Percentiles rank a stretch among this genome's conserved stretches.
phyloP scores from a whole-genome alignment of 495 filamentous ascomycete species.

The Hypoxylon rickii region DNA sequence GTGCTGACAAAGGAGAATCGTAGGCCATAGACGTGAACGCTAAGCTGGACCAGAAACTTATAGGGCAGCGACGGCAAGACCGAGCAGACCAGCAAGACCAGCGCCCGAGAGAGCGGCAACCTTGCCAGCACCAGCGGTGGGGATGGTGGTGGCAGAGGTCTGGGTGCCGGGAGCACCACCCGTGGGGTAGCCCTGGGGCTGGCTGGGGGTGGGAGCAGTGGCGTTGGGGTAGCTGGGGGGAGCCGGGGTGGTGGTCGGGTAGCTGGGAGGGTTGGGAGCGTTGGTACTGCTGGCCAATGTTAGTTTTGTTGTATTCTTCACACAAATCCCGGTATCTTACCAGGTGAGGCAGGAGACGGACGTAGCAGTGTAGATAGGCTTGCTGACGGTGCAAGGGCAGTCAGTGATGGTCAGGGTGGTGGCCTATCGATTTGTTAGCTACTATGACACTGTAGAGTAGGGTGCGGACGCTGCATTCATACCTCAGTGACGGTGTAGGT shows the following conservation, averaged over 20 bases:
- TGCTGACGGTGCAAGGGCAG: slow-evolving; percentile 78
- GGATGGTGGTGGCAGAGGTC: slow-evolving; percentile 47
- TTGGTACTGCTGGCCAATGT: slow-evolving; percentile 32
- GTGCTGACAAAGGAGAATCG: slow-evolving; percentile 45
- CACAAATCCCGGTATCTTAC: slow-evolving; percentile 46
- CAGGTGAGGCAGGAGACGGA: slow-evolving; percentile 69
- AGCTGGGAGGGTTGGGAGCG: slow-evolving; percentile 28
- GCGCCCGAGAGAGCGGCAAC: slow-evolving; percentile 70
- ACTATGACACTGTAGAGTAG: neutral
- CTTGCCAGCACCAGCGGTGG: slow-evolving; percentile 66
- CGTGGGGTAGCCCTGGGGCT: slow-evolving; percentile 40
- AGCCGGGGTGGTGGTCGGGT: slow-evolving; percentile 32
- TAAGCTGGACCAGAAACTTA: slow-evolving; percentile 57
- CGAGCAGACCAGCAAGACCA: slow-evolving; percentile 75
- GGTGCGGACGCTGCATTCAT: slow-evolving; percentile 4
- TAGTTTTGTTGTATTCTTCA: slow-evolving; percentile 25
- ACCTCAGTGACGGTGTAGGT: slow-evolving; percentile 83
- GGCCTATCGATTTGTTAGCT: slow-evolving; percentile 49
- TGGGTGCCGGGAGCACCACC: slow-evolving; percentile 42
- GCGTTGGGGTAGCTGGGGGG: slow-evolving; percentile 5
- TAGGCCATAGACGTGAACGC: slow-evolving; percentile 42
- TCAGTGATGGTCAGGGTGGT: slow-evolving; percentile 80
- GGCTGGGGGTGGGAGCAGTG: slow-evolving; percentile 29
- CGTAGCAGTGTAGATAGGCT: slow-evolving; percentile 66
- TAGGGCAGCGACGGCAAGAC: slow-evolving; percentile 72